Conservation (phyloP, 768 basidiomycete genomes). For the Paxillus involutus region DNA sequence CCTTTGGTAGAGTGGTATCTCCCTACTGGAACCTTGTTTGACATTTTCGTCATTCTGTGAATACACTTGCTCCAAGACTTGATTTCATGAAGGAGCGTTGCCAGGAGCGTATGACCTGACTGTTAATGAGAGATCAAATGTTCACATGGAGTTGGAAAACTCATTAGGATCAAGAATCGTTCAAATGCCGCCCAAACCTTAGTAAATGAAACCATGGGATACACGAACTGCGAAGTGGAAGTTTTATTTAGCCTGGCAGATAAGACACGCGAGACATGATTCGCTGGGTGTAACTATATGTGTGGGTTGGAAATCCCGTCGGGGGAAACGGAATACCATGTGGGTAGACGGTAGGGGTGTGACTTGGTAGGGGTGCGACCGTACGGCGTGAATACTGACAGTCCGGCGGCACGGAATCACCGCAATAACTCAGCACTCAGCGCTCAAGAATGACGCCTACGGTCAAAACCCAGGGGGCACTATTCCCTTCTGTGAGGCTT, state of each 20-base stretch:
- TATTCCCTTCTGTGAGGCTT: constrained; percentile 48
- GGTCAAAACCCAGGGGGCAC: constrained; percentile 84
- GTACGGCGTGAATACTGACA: background rate
- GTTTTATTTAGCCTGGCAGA: constrained; percentile 29
- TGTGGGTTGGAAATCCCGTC: constrained; percentile 2
- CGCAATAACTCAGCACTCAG: background rate
- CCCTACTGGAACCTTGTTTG: constrained; percentile 7
- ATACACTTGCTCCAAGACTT: constrained; percentile 22
- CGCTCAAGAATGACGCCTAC: background rate
- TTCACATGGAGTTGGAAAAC: constrained; percentile 22
- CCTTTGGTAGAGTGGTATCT: constrained; percentile 6
- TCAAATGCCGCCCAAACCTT: constrained; percentile 24
- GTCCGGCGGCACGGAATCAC: background rate
- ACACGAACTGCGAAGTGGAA: constrained; percentile 10
- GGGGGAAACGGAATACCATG: constrained; percentile 7
- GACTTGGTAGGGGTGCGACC: background rate
- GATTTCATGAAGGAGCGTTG: constrained; percentile 29
- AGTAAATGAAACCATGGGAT: constrained; percentile 16
- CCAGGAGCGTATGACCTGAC: constrained; percentile 20
- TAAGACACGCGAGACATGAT: constrained; percentile 23
- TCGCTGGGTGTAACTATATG: constrained; percentile 7
- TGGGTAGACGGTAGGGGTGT: constrained; percentile 12
- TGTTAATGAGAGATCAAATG: background rate
- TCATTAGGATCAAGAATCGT: constrained; percentile 11
- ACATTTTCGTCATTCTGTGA: constrained; percentile 16